A percentile compares a stretch with the other conserved stretches of the same genome.
phyloP scores from a whole-genome alignment of 257 asterid species.

The Verbena officinalis region DNA sequence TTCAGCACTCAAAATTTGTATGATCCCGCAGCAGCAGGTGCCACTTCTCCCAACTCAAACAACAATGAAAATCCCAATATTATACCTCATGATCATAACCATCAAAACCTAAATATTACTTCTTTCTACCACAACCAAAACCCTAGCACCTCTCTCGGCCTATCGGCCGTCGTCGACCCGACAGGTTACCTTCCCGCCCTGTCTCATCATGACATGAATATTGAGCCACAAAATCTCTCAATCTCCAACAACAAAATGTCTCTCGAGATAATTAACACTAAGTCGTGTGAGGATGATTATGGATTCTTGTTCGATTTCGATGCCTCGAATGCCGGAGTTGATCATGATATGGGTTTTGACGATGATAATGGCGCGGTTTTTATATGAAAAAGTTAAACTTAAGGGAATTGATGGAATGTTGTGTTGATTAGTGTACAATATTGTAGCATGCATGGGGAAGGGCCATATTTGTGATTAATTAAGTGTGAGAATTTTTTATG shows the following conservation, averaged over 20 bases:
- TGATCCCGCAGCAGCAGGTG: slow-evolving; percentile 21
- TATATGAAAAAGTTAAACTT: slow-evolving; percentile 34
- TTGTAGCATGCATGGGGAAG: slow-evolving; percentile 11
- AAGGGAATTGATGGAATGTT: not conserved
- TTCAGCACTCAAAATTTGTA: slow-evolving; percentile 24
- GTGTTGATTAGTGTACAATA: not conserved
- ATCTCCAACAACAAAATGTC: slow-evolving; percentile 17
- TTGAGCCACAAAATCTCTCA: slow-evolving; percentile 7
- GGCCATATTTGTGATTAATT: too few relatives aligned
- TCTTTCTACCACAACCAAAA: slow-evolving; percentile 32
- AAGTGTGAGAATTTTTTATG: slow-evolving; percentile 4
- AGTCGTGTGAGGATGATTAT: slow-evolving; percentile 44
- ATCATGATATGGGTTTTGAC: slow-evolving; percentile 37
- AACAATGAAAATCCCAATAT: slow-evolving; percentile 10
- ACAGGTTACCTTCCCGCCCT: slow-evolving; percentile 27
- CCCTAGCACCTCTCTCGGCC: slow-evolving; percentile 39
- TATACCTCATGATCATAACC: slow-evolving; percentile 15
- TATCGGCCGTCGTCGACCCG: slow-evolving; percentile 12
- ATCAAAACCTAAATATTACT: slow-evolving; percentile 31
- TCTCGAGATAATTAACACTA: not conserved
- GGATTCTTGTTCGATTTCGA: slow-evolving; percentile 46
- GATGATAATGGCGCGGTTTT: slow-evolving; percentile 48
- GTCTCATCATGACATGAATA: slow-evolving; percentile 13
- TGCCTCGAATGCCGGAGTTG: slow-evolving; percentile 25
- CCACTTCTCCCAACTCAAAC: slow-evolving; percentile 24